Conservation (phyloP, 2,329 filamentous ascomycete genomes). For the Byssothecium circinans region DNA sequence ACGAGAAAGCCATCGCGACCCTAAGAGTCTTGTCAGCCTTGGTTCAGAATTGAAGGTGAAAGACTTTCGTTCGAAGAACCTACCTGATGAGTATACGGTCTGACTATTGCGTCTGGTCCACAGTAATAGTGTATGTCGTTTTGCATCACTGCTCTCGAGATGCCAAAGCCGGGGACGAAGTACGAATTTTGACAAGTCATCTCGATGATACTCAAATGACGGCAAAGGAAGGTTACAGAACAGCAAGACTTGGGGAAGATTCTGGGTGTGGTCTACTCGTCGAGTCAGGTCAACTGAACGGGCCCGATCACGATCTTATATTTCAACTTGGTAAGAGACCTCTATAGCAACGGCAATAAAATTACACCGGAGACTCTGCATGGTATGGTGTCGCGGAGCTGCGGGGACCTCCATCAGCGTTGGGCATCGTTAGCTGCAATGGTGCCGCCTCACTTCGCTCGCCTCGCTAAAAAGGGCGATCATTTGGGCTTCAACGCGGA, state of each 20-base stretch:
- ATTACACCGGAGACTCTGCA: slow-evolving; percentile 1
- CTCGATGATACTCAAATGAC: background rate
- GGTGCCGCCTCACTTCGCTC: slow-evolving; percentile 9
- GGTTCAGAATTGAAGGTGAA: background rate
- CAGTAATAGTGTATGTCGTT: slow-evolving; percentile 48
- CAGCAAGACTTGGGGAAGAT: background rate
- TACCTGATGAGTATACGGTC: slow-evolving; percentile 48
- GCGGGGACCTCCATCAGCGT: background rate
- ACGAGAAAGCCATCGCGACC: slow-evolving; percentile 48
- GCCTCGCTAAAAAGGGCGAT: slow-evolving; percentile 3
- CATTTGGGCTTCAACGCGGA: slow-evolving; percentile 5
- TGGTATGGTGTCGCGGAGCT: background rate
- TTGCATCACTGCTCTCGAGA: slow-evolving; percentile 48
- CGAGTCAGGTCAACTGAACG: background rate
- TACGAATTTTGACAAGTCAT: slow-evolving; percentile 43
- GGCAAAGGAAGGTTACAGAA: background rate
- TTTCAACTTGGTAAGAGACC: background rate
- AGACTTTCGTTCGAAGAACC: background rate
- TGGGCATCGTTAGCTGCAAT: slow-evolving; percentile 6
- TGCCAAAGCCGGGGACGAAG: slow-evolving; percentile 48
- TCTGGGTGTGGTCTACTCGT: background rate
- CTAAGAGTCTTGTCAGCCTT: slow-evolving; percentile 27
- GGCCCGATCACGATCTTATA: background rate
- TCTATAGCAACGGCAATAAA: background rate
- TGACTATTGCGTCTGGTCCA: slow-evolving; percentile 47